A percentile compares a stretch with the other conserved stretches of the same genome.
Conservation (phyloP, 2,329 filamentous ascomycete species). For the Fusarium musae region DNA sequence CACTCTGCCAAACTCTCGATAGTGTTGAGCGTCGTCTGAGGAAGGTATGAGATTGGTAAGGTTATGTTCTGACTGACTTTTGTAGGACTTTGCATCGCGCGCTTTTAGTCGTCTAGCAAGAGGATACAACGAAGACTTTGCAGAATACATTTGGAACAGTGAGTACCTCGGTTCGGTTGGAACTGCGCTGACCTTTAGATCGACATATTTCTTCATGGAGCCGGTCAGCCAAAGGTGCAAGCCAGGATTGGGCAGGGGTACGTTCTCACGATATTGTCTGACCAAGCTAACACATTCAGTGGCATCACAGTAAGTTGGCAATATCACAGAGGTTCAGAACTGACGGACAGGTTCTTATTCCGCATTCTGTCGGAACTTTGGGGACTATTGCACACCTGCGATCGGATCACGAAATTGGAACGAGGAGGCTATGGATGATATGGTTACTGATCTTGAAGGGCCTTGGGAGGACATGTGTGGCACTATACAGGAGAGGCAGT, state of each 20-base stretch:
- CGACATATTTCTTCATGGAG: conserved; percentile 17
- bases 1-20: conserved; percentile 48
- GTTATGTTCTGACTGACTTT: conserved; percentile 1
- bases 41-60: conserved; percentile 39
- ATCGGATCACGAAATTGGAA: conserved; percentile 56
- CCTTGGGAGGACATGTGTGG: conserved; percentile 47
- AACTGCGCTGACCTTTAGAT: not conserved
- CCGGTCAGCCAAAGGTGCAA: conserved; percentile 42
- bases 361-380: conserved; percentile 57
- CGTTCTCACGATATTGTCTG: conserved; percentile 28
- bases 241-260: conserved; percentile 50
- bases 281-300: conserved; percentile 41
- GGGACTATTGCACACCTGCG: conserved; percentile 47
- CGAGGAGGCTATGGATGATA: conserved; percentile 52
- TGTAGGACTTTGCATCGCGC: conserved; percentile 42
- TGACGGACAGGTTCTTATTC: conserved; percentile 48
- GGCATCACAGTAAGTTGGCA: conserved; percentile 39
- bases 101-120: conserved; percentile 7
- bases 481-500: not conserved
- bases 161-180: not conserved
- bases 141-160: conserved; percentile 18
- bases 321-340: not conserved
- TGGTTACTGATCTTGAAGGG: conserved; percentile 48
- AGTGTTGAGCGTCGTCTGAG: conserved; percentile 47
- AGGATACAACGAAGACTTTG: conserved; percentile 22